A percentile compares a stretch with the other conserved stretches of the same genome.
Conservation (phyloP, 2,329 filamentous ascomycete genomes). For the Trichoderma sp. region DNA sequence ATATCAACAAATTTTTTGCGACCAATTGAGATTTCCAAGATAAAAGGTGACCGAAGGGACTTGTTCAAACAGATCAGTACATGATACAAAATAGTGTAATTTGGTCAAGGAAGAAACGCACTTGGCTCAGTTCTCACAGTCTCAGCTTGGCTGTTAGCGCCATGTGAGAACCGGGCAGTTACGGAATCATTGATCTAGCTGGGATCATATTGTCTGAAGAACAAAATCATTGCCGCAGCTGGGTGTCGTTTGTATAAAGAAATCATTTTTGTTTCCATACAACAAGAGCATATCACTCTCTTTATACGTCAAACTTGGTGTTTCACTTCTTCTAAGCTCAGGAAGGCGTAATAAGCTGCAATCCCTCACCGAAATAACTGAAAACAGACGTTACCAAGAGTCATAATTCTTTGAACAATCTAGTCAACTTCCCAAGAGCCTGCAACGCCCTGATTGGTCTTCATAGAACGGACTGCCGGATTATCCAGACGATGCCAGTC, state of each 20-base stretch:
- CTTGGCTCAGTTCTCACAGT: background rate
- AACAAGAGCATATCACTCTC: background rate
- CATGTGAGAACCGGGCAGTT: background rate
- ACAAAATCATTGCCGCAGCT: background rate
- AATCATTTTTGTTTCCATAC: background rate
- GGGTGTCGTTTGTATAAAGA: background rate
- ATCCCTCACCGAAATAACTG: background rate
- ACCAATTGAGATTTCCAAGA: background rate
- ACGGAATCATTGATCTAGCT: background rate
- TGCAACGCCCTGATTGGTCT: too few relatives aligned
- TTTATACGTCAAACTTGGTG: background rate
- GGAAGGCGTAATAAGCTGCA: background rate
- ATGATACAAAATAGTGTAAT: background rate
- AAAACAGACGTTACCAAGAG: too few relatives aligned
- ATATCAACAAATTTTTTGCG: background rate
- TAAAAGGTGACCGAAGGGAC: too few relatives aligned
- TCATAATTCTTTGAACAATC: too few relatives aligned
- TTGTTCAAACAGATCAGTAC: background rate
- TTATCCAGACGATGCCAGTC: background rate
- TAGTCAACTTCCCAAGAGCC: too few relatives aligned
- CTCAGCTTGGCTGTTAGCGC: too few relatives aligned
- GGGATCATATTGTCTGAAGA: background rate
- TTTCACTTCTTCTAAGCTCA: background rate
- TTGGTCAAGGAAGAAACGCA: background rate
- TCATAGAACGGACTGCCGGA: background rate